Percentiles rank a stretch among this genome's conserved stretches.
phyloP scores from a whole-genome alignment of 306 rosid genomes.

The Citrullus mucosospermus region DNA sequence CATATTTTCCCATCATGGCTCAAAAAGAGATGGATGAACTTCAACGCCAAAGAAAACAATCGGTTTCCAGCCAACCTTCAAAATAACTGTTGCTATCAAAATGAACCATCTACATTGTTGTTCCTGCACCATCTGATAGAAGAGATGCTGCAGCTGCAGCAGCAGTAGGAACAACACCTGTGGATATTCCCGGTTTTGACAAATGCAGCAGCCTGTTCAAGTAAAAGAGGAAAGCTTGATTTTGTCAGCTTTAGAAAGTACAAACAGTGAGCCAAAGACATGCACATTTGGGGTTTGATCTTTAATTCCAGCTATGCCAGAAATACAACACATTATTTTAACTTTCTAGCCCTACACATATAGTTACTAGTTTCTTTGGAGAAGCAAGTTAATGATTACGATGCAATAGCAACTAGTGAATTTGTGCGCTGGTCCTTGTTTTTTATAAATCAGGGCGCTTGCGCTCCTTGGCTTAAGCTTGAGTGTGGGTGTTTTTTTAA shows the following conservation, averaged over 20 bases:
- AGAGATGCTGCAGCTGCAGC: constrained; percentile 98
- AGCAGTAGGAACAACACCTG: constrained; percentile 94
- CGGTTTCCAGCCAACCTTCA: not conserved
- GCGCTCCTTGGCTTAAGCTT: too few species aligned
- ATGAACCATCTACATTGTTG: constrained; percentile 28
- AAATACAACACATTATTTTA: not conserved
- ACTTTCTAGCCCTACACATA: not conserved
- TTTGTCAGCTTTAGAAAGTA: not conserved
- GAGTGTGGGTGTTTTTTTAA: too few species aligned
- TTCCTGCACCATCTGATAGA: constrained; percentile 80
- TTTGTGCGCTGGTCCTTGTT: not conserved
- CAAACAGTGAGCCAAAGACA: not conserved
- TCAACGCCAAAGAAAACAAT: not conserved
- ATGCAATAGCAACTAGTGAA: not conserved
- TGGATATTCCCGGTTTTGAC: constrained; percentile 83
- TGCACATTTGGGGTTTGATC: not conserved
- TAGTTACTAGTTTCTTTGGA: not conserved
- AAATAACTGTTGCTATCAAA: not conserved
- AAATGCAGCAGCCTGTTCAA: constrained; percentile 82
- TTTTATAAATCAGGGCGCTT: too few species aligned
- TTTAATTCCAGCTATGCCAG: not conserved
- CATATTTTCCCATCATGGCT: not conserved
- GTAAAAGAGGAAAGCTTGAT: constrained; percentile 9
- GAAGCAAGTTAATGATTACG: not conserved
- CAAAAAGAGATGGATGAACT: not conserved